These are phyloP conservation scores for Tricholoma saponaceum DNA, from an alignment of 768 basidiomycete species.

Conservation along the genomic window DNA sequence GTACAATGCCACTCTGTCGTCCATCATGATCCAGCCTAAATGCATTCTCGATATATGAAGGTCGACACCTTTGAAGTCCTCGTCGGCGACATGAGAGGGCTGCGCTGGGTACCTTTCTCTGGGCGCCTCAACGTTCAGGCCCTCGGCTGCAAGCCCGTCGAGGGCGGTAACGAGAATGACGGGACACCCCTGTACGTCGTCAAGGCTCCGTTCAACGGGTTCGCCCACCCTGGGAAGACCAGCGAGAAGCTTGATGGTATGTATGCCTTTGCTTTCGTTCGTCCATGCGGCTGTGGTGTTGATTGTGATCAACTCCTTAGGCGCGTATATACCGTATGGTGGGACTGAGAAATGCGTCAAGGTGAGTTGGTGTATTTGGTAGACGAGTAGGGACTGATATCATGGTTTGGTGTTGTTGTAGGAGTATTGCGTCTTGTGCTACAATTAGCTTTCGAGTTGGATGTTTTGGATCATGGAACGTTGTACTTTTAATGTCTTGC, in stretches of 20 bases:
- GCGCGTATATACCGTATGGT: constrained; percentile 54
- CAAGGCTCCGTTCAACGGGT: constrained; percentile 48
- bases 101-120: constrained; percentile 52
- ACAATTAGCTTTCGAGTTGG: constrained; percentile 11
- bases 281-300: not conserved
- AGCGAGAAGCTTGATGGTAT: constrained; percentile 50
- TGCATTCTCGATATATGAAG: constrained; percentile 32
- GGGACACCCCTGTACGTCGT: constrained; percentile 61
- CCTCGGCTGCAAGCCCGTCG: constrained; percentile 52
- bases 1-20: constrained; percentile 5
- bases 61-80: constrained; percentile 64
- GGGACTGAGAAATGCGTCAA: constrained; percentile 47
- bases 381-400: not conserved
- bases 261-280: constrained; percentile 4
- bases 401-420: constrained; percentile 8
- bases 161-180: constrained; percentile 62
- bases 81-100: constrained; percentile 52
- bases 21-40: not conserved
- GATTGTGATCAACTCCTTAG: constrained; percentile 18
- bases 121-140: constrained; percentile 40
- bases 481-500: not conserved
- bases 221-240: constrained; percentile 62
- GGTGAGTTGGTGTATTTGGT: constrained; percentile 26
- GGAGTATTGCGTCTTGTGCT: constrained; percentile 37
- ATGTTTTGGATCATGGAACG: not conserved